A percentile compares a stretch with the other conserved stretches of the same genome.
These are phyloP conservation scores for Dictyostelium discoideum DNA, from an alignment of 78 protist species.

Conservation along the genomic window DNA sequence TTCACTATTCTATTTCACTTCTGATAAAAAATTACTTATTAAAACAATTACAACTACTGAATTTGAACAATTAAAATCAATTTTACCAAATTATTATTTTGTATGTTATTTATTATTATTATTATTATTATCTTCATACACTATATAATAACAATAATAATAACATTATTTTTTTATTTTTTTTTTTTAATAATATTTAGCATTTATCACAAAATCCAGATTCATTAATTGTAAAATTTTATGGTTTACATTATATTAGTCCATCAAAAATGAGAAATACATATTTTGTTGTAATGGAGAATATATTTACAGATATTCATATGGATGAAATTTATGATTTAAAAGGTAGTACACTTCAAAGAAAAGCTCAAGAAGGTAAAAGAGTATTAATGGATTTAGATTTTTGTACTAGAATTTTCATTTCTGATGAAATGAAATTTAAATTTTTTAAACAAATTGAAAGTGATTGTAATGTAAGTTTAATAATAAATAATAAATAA, in stretches of 20 bases:
- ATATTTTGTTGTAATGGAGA: constrained; percentile 64
- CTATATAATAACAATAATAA: background rate
- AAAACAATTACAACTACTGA: constrained; percentile 62
- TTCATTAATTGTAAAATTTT: constrained; percentile 46
- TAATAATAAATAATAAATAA: background rate
- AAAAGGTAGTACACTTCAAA: constrained; percentile 53
- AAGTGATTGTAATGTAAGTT: constrained; percentile 65
- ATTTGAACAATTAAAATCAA: constrained; percentile 38
- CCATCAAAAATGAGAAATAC: constrained; percentile 74
- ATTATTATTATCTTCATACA: background rate
- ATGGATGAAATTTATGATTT: constrained; percentile 76
- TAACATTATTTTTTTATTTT: background rate
- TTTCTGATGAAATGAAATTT: constrained; percentile 36
- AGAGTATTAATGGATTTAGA: constrained; percentile 67
- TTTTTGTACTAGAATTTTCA: constrained; percentile 50
- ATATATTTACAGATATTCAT: constrained; percentile 22
- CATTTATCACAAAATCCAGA: constrained; percentile 64
- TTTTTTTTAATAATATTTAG: background rate
- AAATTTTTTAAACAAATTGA: constrained; percentile 68
- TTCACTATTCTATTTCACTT: constrained; percentile 58
- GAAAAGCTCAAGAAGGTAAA: constrained; percentile 56
- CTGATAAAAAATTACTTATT: constrained; percentile 50
- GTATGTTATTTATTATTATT: background rate
- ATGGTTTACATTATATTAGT: constrained; percentile 70
- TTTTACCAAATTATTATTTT: constrained; percentile 53